Percentiles rank a stretch among this genome's conserved stretches.
phyloP scores from a whole-genome alignment of 306 rosid genomes.

The Sphenostylis stenocarpa region DNA sequence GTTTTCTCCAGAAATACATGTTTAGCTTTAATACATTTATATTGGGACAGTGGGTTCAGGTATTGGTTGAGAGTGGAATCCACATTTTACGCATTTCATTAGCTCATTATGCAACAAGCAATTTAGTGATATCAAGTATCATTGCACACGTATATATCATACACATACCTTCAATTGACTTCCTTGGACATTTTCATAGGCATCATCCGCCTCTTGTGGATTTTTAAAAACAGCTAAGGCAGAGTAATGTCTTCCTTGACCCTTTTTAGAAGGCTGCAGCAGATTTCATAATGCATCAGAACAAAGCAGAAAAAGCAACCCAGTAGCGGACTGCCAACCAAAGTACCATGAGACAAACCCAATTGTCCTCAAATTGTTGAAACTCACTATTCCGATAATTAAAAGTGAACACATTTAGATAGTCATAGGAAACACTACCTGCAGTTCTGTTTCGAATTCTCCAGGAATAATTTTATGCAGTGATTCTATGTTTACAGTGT shows the following conservation, averaged over 20 bases:
- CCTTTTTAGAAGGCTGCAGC: conserved; percentile 55
- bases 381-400: conserved; percentile 14
- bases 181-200: conserved; percentile 62
- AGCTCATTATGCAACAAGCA: conserved; percentile 2
- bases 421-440: conserved; percentile 49
- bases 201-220: conserved; percentile 56
- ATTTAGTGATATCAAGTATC: background rate
- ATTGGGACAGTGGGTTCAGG: background rate
- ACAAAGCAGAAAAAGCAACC: conserved; percentile 10
- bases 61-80: conserved; percentile 10
- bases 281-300: conserved; percentile 17
- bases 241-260: conserved; percentile 47
- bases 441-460: conserved; percentile 51
- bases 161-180: conserved; percentile 49
- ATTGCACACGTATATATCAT: background rate
- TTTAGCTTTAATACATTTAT: background rate
- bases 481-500: conserved; percentile 43
- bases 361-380: background rate
- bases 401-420: background rate
- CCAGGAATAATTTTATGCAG: conserved; percentile 58
- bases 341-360: conserved; percentile 1
- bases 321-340: conserved; percentile 12
- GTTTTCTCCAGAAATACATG: background rate
- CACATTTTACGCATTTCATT: conserved; percentile 1
- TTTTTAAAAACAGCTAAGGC: conserved; percentile 62